Evolutionary conservation across 2,329 filamentous ascomycete species (phyloP), one percentile per base, ranked within the genome.

Genomic region (Penicillium sp.): DNA sequence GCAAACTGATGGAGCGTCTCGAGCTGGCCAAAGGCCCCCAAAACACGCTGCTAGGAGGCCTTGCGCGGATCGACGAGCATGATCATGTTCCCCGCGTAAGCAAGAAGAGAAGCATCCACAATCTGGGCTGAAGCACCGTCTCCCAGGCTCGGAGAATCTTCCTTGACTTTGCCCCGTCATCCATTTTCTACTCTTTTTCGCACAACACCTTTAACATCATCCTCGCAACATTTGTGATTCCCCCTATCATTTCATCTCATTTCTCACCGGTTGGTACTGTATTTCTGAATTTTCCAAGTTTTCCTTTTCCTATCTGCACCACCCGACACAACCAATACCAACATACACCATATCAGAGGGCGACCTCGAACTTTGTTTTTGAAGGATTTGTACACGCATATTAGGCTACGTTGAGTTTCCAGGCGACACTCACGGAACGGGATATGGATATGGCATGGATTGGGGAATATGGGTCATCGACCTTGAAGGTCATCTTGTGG

Each of bases 1-100:
- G 89, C 15, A 89, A 89, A 66, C 74, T 96, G 56, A 92, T 91
- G 67, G 87, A 95, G 69, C 95, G 92, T 70, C 78, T 95, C 27
- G 83, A 88, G 52, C 75, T 95, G 31, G 81, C 87, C 41, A 80
- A 83, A 57, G 67, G 63, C 49, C 69, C 68, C 10, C 56, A 65
- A 41, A 57, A 63, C 56, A 53, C 63, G 6, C 60, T 76, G 23
- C 70, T 74, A 20, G 74, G 73, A 3, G 75, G 72, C 1, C 64
- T 76, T 44, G 64, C 72, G 47, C 64, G 67, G 9, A 74, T 76
- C 40, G 69, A 72, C 41, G 72, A 75, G 41, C 68, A 71, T 41
- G 61, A 66, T 15, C 72, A 74, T 54, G 61, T 60, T 46, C 70
- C 70, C 46, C 66, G 68, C 29, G 55, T 76, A 50, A 69, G 59